Conservation (phyloP, 2,329 filamentous ascomycete species). For the Cladophialophora exuberans region DNA sequence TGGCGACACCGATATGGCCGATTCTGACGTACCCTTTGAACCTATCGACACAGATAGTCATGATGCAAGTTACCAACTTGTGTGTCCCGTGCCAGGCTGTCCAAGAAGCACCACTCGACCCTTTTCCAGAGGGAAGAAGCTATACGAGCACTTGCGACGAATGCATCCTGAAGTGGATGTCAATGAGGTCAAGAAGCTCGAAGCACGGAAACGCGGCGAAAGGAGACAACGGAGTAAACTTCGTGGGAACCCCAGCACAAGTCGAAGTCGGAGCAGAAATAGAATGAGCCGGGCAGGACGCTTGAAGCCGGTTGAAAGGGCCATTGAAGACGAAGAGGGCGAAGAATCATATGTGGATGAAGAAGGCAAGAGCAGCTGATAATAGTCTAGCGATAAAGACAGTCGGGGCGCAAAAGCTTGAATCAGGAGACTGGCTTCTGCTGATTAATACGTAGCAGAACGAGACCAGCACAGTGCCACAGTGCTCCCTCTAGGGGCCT, state of each 20-base stretch:
- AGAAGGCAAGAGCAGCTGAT: too few species aligned
- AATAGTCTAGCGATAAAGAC: too few species aligned
- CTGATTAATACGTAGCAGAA: too few species aligned
- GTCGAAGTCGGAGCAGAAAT: not conserved
- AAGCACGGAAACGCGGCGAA: conserved; percentile 22
- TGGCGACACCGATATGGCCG: conserved; percentile 12
- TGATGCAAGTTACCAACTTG: conserved; percentile 10
- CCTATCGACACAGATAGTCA: not conserved
- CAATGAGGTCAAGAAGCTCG: conserved; percentile 24
- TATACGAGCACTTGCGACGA: conserved; percentile 32
- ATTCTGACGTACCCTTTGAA: not conserved
- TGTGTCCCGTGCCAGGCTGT: conserved; percentile 31
- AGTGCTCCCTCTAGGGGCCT: too few species aligned
- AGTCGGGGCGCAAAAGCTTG: too few species aligned
- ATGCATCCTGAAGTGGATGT: conserved; percentile 34
- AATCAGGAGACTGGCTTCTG: too few species aligned
- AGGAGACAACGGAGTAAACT: conserved; percentile 17
- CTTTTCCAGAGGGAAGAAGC: conserved; percentile 23
- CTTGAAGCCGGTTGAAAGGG: not conserved
- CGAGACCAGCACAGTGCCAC: too few species aligned
- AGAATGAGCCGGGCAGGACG: not conserved
- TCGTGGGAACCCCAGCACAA: not conserved
- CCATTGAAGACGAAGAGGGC: conserved; percentile 1
- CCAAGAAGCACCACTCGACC: conserved; percentile 15
- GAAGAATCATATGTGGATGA: not conserved